These are phyloP conservation scores for Quercus glauca DNA, from an alignment of 306 rosid species.

Conservation along the genomic window DNA sequence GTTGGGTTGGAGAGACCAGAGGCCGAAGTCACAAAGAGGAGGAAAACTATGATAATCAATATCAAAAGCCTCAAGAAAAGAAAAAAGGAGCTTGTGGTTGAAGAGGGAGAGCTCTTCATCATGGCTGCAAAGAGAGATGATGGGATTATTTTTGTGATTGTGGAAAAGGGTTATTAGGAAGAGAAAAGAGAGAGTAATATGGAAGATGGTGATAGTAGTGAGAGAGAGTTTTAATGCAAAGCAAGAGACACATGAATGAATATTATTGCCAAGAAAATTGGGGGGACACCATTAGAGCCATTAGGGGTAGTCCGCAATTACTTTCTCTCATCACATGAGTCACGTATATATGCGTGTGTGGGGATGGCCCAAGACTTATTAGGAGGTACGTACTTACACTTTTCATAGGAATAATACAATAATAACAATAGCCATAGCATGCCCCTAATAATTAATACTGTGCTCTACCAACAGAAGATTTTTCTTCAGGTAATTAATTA, in stretches of 20 bases:
- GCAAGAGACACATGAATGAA: constrained; percentile 66
- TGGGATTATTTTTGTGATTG: not conserved
- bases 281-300: constrained; percentile 10
- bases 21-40: constrained; percentile 19
- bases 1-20: constrained; percentile 6
- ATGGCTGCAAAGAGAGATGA: constrained; percentile 32
- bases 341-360: constrained; percentile 23
- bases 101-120: constrained; percentile 68
- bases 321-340: not conserved
- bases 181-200: not conserved
- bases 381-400: too few relatives aligned
- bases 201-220: constrained; percentile 3
- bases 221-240: constrained; percentile 44
- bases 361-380: not conserved
- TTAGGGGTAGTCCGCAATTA: constrained; percentile 22
- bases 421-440: too few relatives aligned
- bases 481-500: too few relatives aligned
- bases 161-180: not conserved
- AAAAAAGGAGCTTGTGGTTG: constrained; percentile 11
- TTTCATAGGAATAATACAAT: too few relatives aligned
- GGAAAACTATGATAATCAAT: constrained; percentile 10
- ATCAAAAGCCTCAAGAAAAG: not conserved
- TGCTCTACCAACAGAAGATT: too few relatives aligned
- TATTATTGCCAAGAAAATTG: constrained; percentile 33
- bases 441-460: too few relatives aligned